Conservation (phyloP, 768 basidiomycete species). For the Chalciporus pseudorubinellus region DNA sequence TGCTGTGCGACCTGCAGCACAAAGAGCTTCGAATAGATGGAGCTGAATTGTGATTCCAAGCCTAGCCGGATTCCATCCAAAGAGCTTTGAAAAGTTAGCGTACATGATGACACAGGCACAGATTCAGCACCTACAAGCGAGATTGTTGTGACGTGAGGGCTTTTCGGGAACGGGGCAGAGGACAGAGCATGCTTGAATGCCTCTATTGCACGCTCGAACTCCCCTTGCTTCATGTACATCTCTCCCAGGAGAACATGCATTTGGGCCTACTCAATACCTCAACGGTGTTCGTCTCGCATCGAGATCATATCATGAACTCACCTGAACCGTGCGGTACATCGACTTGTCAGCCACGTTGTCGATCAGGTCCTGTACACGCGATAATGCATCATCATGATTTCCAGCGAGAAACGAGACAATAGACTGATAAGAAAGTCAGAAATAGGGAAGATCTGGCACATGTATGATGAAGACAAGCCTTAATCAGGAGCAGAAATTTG, state of each 20-base stretch:
- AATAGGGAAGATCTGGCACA: too few relatives aligned
- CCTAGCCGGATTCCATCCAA: constrained; percentile 6
- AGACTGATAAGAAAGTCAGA: constrained; percentile 2
- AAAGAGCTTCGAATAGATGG: not conserved
- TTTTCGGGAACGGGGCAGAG: not conserved
- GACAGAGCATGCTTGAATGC: constrained; percentile 7
- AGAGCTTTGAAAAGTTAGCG: not conserved
- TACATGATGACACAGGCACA: too few relatives aligned
- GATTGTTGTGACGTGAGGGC: constrained; percentile 6
- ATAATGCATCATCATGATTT: constrained; percentile 13
- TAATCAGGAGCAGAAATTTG: not conserved
- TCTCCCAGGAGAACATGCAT: constrained; percentile 14
- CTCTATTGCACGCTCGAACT: constrained; percentile 12
- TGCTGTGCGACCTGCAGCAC: not conserved
- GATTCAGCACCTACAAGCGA: constrained; percentile 6
- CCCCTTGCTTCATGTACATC: constrained; percentile 2
- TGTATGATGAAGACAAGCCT: too few relatives aligned
- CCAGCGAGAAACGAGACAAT: constrained; percentile 9
- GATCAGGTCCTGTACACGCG: constrained; percentile 11
- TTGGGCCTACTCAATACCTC: constrained; percentile 8
- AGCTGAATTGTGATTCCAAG: not conserved
- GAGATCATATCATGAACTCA: not conserved
- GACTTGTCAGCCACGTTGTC: constrained; percentile 9
- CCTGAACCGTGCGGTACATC: constrained; percentile 9
- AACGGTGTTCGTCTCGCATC: not conserved